Conservation (phyloP, 805 yeast genomes). For the Hanseniaspora vineae region DNA sequence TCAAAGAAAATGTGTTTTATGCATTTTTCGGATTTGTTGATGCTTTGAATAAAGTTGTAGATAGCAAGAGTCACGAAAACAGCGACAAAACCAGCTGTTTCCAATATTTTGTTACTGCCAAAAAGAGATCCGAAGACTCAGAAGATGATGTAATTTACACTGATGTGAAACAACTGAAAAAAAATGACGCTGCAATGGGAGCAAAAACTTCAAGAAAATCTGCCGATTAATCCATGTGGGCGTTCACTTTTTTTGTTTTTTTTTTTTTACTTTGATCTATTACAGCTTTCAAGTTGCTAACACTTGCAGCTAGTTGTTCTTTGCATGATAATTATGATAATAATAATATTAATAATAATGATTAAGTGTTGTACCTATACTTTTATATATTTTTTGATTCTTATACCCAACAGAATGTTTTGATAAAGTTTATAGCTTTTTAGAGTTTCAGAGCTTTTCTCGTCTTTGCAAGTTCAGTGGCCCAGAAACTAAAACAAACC, state of each 20-base stretch:
- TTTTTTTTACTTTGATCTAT: too few species aligned
- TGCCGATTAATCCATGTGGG: not conserved
- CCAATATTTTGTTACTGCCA: slow-evolving; percentile 3
- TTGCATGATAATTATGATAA: too few species aligned
- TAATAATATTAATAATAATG: too few species aligned
- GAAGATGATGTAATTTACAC: slow-evolving; percentile 8
- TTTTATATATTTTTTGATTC: too few species aligned
- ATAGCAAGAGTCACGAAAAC: slow-evolving; percentile 33
- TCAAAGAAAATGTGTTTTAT: slow-evolving; percentile 72
- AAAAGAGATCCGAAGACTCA: slow-evolving; percentile 19
- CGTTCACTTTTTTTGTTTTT: too few species aligned
- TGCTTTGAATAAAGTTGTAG: slow-evolving; percentile 45
- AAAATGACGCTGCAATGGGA: not conserved
- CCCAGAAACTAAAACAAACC: not conserved
- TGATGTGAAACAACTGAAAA: slow-evolving; percentile 20
- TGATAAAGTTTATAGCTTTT: too few species aligned
- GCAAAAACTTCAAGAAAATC: not conserved
- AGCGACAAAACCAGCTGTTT: slow-evolving; percentile 17
- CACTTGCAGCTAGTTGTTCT: too few species aligned
- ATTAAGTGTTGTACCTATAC: too few species aligned
- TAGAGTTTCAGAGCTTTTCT: too few species aligned
- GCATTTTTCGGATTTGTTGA: slow-evolving; percentile 90
- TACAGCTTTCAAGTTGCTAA: too few species aligned
- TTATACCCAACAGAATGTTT: too few species aligned
- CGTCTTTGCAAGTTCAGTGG: too few species aligned